Evolutionary conservation across 23 red algal genomes (phyloP), one percentile per base, ranked within the genome.

Genomic region (Gracilariopsis chorda): DNA sequence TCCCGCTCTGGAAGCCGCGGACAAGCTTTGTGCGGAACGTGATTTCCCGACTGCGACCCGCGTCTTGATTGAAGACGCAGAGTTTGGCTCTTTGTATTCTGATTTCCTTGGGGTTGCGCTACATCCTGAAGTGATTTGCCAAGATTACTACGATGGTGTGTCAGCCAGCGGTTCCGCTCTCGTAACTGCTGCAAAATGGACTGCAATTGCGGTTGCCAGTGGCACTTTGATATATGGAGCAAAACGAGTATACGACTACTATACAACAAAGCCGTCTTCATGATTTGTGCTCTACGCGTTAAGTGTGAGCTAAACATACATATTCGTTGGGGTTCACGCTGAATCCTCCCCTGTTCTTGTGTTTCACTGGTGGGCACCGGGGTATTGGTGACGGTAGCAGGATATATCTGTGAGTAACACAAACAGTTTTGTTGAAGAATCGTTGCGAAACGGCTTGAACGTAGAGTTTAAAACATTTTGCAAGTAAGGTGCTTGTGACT

Each of bases 101-200:
- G 80, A 84, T 47, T 64, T 97, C 24, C 61, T 93, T 28, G 83
- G 84, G 42, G 83, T 93, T 24, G 82, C 55, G 36, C 33, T 90
- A 10, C 51, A 64, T 77, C 95, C 84, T 39, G 41, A 90, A n/a
- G 73, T 93, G 48, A 90, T 82, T 39, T 97, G 95, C 58, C 90
- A 82, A 53, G 91, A 78, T 44, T 90, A 93, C 44, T 93, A 90
- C 53, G 88, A 86, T n/a, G 56, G 65, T 20, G 76, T 62, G 36
- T 42, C 43, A 2, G 60, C 44, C 1, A 36, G 59, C 28, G 39
- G 65, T 0, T 84, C 77, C 27, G 14, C 83, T 37, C 25, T 71
- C 32, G 68, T 27, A 36, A 89, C 70, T 52, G 70, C 63, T 45
- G 27, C 77, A 4, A 95, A 95, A 55, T 59, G 90, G 37, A 20